A percentile compares a stretch with the other conserved stretches of the same genome.
phyloP scores from a whole-genome alignment of 352 stramenopile genomes.

The Pilasporangium apinafurcum region DNA sequence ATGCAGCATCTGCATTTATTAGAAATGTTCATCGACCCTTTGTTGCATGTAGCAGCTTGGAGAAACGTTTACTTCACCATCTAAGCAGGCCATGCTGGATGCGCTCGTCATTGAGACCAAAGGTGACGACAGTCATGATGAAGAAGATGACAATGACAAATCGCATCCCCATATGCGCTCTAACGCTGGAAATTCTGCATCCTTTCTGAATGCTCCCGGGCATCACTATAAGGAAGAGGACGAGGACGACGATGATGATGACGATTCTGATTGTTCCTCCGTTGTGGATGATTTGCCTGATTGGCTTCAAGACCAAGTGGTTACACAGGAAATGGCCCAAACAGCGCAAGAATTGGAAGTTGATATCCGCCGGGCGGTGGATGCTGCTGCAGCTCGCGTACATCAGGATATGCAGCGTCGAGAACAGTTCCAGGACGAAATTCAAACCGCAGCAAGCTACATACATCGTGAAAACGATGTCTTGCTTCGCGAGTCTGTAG shows the following conservation, averaged over 20 bases:
- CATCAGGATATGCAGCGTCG: conserved; percentile 23
- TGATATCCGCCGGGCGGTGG: conserved; percentile 49
- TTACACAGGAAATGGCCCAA: conserved; percentile 6
- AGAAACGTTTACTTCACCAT: too few species aligned
- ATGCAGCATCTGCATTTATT: neutral
- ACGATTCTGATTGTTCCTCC: too few species aligned
- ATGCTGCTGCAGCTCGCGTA: conserved; percentile 36
- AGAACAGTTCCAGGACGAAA: conserved; percentile 31
- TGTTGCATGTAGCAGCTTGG: too few species aligned
- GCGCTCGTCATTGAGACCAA: too few species aligned
- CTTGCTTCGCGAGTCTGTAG: neutral
- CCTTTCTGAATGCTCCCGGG: neutral
- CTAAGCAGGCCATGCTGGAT: too few species aligned
- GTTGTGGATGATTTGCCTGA: conserved; percentile 8
- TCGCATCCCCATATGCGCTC: conserved; percentile 5
- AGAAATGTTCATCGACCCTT: neutral
- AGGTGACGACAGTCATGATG: neutral
- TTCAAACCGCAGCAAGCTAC: conserved; percentile 12
- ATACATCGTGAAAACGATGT: too few species aligned
- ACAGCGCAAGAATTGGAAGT: conserved; percentile 48
- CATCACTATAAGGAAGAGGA: neutral
- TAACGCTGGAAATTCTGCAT: conserved; percentile 3
- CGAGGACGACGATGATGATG: neutral
- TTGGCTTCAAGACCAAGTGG: conserved; percentile 8
- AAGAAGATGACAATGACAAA: conserved; percentile 2